These are phyloP conservation scores for Coleophoma eucalyptorum DNA, from an alignment of 2,329 filamentous ascomycete species.

Conservation along the genomic window DNA sequence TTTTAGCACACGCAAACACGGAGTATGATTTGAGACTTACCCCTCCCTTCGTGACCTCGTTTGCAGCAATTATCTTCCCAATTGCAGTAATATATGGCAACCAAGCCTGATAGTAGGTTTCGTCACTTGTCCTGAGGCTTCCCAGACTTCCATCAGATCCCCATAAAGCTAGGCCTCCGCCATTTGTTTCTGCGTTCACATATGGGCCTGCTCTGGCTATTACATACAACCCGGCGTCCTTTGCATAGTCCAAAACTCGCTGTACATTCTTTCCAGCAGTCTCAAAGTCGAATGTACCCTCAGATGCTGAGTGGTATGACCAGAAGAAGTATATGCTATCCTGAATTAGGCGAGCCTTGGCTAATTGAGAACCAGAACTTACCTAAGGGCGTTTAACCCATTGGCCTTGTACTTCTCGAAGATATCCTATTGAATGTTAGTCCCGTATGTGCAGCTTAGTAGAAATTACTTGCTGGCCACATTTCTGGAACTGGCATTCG, in stretches of 20 bases:
- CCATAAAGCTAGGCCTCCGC: conserved; percentile 41
- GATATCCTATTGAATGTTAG: conserved; percentile 36
- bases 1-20: neutral
- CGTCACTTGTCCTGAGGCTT: conserved; percentile 36
- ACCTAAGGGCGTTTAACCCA: conserved; percentile 47
- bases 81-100: conserved; percentile 41
- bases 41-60: conserved; percentile 46
- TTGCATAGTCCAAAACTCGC: conserved; percentile 44
- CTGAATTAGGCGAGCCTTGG: conserved; percentile 3
- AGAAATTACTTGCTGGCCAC: conserved; percentile 32
- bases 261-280: conserved; percentile 46
- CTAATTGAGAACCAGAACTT: conserved; percentile 5
- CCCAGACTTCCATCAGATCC: conserved; percentile 42
- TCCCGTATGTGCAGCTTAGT: neutral
- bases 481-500: conserved; percentile 49
- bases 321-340: conserved; percentile 43
- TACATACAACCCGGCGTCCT: conserved; percentile 47
- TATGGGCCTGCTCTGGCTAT: conserved; percentile 48
- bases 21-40: conserved; percentile 10
- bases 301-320: conserved; percentile 42
- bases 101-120: conserved; percentile 40
- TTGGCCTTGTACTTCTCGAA: conserved; percentile 50
- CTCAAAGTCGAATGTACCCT: conserved; percentile 44
- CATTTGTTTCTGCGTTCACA: conserved; percentile 46
- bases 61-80: conserved; percentile 42